phyloP scores from a whole-genome alignment of 169 alveolate species.

The Plasmodium reichenowi region DNA sequence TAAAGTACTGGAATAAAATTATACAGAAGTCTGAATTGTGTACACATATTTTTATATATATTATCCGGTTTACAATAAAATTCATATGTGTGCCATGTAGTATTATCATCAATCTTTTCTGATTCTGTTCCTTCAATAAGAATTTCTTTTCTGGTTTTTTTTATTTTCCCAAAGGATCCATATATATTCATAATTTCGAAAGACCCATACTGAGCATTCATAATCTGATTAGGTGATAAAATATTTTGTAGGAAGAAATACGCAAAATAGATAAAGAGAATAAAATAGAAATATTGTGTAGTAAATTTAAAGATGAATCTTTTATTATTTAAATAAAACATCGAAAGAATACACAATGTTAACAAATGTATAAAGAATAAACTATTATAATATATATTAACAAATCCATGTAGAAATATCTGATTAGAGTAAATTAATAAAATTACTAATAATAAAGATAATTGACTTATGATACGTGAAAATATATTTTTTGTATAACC shows the following conservation, averaged over 20 bases:
- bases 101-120: background rate
- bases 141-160: constrained; percentile 39
- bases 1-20: constrained; percentile 49
- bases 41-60: constrained; percentile 25
- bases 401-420: constrained; percentile 32
- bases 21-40: constrained; percentile 13
- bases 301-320: constrained; percentile 23
- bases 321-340: constrained; percentile 15
- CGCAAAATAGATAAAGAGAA: constrained; percentile 23
- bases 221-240: constrained; percentile 56
- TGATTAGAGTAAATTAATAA: constrained; percentile 20
- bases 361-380: constrained; percentile 16
- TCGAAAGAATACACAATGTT: constrained; percentile 12
- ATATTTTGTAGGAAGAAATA: constrained; percentile 32
- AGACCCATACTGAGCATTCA: constrained; percentile 27
- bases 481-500: constrained; percentile 15
- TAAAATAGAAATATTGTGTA: constrained; percentile 37
- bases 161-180: constrained; percentile 66
- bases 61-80: constrained; percentile 65
- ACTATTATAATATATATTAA: background rate
- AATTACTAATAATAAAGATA: constrained; percentile 3
- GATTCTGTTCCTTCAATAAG: constrained; percentile 7
- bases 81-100: constrained; percentile 26
- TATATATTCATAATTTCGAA: constrained; percentile 61
- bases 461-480: constrained; percentile 14